A percentile compares a stretch with the other conserved stretches of the same genome.
Evolutionary conservation across 108 stramenopile genomes (phyloP).

Genomic region (Fistulifera solaris): DNA sequence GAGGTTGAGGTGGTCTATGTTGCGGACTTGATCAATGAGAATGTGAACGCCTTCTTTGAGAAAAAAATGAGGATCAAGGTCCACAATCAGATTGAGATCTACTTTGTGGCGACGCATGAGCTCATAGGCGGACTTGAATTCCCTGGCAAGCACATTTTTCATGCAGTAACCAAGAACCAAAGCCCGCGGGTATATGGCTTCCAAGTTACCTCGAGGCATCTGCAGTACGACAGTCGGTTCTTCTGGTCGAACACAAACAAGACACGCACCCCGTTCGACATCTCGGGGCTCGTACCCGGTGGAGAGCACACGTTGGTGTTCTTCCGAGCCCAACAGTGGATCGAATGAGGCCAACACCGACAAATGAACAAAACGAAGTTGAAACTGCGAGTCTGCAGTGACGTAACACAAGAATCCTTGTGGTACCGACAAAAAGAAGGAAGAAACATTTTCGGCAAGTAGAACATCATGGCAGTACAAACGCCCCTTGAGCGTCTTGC

Average conservation of each 20-base stretch:
- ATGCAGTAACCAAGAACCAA: conserved; percentile 66
- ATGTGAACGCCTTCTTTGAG: conserved; percentile 43
- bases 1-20: conserved; percentile 76
- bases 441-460: conserved; percentile 60
- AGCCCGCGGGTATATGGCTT: conserved; percentile 72
- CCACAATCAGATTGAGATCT: conserved; percentile 79
- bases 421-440: conserved; percentile 44
- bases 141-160: conserved; percentile 33
- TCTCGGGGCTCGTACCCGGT: conserved; percentile 80
- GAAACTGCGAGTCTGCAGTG: conserved; percentile 58
- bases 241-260: conserved; percentile 58
- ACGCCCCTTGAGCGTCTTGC: conserved; percentile 49
- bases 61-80: conserved; percentile 51
- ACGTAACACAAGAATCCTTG: conserved; percentile 63
- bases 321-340: conserved; percentile 73
- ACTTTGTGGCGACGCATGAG: conserved; percentile 81
- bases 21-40: conserved; percentile 45
- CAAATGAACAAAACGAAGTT: conserved; percentile 56
- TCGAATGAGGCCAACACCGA: conserved; percentile 50
- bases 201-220: conserved; percentile 82
- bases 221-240: conserved; percentile 64
- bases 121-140: conserved; percentile 49
- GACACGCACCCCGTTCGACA: conserved; percentile 65
- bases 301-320: conserved; percentile 32
- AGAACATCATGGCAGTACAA: conserved; percentile 75